These are phyloP conservation scores for Tolypocladium endophyticum DNA, from an alignment of 2,329 filamentous ascomycete genomes.

Conservation along the genomic window DNA sequence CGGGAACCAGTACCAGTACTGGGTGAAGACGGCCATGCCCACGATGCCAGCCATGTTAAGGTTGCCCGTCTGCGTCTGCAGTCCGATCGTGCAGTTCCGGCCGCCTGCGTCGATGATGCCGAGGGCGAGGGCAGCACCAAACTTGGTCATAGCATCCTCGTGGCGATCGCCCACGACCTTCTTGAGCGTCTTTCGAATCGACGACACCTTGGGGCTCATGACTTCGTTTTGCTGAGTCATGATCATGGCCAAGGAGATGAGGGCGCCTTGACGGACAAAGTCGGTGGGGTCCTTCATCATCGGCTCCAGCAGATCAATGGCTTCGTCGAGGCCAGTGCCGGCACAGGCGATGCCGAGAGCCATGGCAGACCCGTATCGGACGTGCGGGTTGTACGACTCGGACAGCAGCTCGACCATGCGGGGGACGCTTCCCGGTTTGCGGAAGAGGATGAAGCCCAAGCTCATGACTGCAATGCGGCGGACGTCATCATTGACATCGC, in stretches of 20 bases:
- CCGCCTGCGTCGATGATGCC: slow-evolving; percentile 98
- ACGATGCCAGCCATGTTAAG: slow-evolving; percentile 98
- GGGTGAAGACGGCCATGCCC: slow-evolving; percentile 94
- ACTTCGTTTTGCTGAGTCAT: slow-evolving; percentile 98
- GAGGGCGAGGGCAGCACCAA: slow-evolving; percentile 84
- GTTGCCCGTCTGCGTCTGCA: slow-evolving; percentile 96
- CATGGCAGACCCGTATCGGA: slow-evolving; percentile 96
- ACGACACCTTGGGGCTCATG: slow-evolving; percentile 92
- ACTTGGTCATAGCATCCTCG: slow-evolving; percentile 99
- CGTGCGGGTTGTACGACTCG: slow-evolving; percentile 97
- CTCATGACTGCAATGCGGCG: slow-evolving; percentile 94
- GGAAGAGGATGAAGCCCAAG: slow-evolving; percentile 95
- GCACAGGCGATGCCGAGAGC: slow-evolving; percentile 96
- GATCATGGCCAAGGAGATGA: slow-evolving; percentile 94
- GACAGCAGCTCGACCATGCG: slow-evolving; percentile 98
- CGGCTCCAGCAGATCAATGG: slow-evolving; percentile 90
- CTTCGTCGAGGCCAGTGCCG: slow-evolving; percentile 89
- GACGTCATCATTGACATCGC: slow-evolving; percentile 96
- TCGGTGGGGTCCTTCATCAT: slow-evolving; percentile 99
- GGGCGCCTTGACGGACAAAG: slow-evolving; percentile 91
- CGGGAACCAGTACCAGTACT: slow-evolving; percentile 99
- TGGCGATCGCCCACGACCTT: slow-evolving; percentile 93
- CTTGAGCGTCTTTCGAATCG: slow-evolving; percentile 84
- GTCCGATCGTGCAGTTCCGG: slow-evolving; percentile 93
- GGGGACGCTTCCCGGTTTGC: slow-evolving; percentile 92